Conservation (phyloP, 306 rosid species). For the Medicago truncatula region MtrunA17r5.0-ANR NC_053042.1:33787501-33788000, state of each 20-base stretch:
- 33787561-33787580: conserved; percentile 29
- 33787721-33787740: conserved; percentile 17
- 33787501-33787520: conserved; percentile 39
- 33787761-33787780: conserved; percentile 36
- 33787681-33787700: conserved; percentile 1
- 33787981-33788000: no score
- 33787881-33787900: no score
- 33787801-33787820: conserved; percentile 74
- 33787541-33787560: background rate
- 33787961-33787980: no score
- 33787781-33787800: background rate
- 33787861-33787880: conserved; percentile 72
- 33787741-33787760: conserved; percentile 34
- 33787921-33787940: no score
- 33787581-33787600: conserved; percentile 15
- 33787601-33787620: conserved; percentile 1
- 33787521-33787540: conserved; percentile 21
- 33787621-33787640: background rate
- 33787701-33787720: background rate
- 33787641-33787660: conserved; percentile 2
- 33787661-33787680: background rate
- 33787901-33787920: no score
- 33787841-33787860: conserved; percentile 33
- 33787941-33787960: no score
- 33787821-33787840: conserved; percentile 67